Percentiles rank a stretch among this genome's conserved stretches.
These are phyloP conservation scores for Arctium lappa DNA, from an alignment of 129 eudicot genomes.

Conservation along the genomic window DNA sequence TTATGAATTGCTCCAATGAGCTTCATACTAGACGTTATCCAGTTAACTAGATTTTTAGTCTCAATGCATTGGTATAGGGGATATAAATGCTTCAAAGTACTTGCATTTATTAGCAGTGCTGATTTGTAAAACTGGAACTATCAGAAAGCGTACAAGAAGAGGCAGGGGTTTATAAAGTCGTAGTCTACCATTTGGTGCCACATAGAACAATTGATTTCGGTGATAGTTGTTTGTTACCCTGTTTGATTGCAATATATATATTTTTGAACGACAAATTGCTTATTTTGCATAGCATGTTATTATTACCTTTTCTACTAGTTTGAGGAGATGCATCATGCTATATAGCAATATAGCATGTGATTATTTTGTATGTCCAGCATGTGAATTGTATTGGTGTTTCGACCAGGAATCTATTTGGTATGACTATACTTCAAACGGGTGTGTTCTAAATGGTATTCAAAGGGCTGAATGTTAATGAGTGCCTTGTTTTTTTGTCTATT, in stretches of 20 bases:
- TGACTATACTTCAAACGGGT: background rate
- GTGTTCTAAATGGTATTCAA: background rate
- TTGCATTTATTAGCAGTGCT: background rate
- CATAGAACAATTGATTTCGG: background rate
- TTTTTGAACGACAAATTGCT: background rate
- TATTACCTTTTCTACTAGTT: background rate
- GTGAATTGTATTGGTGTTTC: background rate
- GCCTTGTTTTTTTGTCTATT: constrained; percentile 15
- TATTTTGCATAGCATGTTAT: background rate
- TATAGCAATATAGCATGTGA: background rate
- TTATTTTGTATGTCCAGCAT: background rate
- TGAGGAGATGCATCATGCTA: background rate
- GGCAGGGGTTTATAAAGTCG: background rate
- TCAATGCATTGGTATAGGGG: background rate
- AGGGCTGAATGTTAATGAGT: background rate
- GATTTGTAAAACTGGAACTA: background rate
- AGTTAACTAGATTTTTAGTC: background rate
- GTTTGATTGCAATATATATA: background rate
- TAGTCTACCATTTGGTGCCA: background rate
- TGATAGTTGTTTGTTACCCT: background rate
- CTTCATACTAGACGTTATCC: background rate
- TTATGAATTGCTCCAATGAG: background rate
- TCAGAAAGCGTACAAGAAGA: background rate
- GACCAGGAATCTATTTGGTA: background rate
- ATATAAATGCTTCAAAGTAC: background rate